phyloP scores from a whole-genome alignment of 345 rosid genomes.

The Aquilaria yunnanensis region DNA sequence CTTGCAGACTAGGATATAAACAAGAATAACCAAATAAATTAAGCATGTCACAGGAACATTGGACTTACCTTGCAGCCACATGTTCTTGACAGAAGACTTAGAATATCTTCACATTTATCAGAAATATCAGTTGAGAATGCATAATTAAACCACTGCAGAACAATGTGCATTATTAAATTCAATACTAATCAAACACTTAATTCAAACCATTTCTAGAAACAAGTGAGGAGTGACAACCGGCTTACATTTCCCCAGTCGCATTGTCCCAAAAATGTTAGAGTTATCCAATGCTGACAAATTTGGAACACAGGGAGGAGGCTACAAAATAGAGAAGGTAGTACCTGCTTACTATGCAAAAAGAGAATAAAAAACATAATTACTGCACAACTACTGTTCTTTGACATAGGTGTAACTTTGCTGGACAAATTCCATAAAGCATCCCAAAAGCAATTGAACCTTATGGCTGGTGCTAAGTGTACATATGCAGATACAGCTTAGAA shows the following conservation, averaged over 20 bases:
- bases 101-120: slow-evolving; percentile 66
- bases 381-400: no score
- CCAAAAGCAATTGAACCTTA: no score
- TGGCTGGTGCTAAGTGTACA: no score
- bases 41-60: slow-evolving; percentile 6
- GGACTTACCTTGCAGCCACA: slow-evolving; percentile 72
- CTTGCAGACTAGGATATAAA: background rate
- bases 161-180: slow-evolving; percentile 6
- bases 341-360: background rate
- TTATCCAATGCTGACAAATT: slow-evolving; percentile 39
- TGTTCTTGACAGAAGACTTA: slow-evolving; percentile 46
- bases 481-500: no score
- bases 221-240: slow-evolving; percentile 32
- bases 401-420: no score
- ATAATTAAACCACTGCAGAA: slow-evolving; percentile 88
- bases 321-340: slow-evolving; percentile 15
- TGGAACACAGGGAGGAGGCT: slow-evolving; percentile 78
- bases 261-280: slow-evolving; percentile 38
- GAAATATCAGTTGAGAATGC: slow-evolving; percentile 67
- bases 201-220: slow-evolving; percentile 3
- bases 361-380: background rate
- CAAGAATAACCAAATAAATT: no score
- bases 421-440: no score
- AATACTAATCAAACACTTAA: background rate
- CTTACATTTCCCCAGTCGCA: slow-evolving; percentile 74